Evolutionary conservation across 768 basidiomycete genomes (phyloP), one percentile per base, ranked within the genome.

Genomic region (Leucosporidium creatinivorum): DNA sequence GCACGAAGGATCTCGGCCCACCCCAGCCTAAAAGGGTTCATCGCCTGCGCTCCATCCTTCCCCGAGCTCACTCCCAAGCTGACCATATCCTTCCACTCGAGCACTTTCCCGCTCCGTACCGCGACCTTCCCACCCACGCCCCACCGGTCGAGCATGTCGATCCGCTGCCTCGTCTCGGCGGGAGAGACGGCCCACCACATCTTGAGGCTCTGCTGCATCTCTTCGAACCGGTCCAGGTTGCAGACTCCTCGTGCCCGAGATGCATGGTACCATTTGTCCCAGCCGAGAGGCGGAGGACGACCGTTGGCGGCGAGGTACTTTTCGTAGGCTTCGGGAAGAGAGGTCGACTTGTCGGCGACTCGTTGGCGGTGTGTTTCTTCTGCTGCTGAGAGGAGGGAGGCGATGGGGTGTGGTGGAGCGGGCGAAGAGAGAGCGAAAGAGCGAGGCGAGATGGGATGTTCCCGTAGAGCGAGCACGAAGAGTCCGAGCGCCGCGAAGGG

Each of bases 121-220:
- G 31, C 21, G 4, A 66, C 55, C 60, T 61, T 21, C 19, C 55
- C 51, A 0, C 39, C 39, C 39, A 64, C 7, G 19, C 23, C 57
- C 8, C 17, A 44, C 57, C 25, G 17, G 5, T 26, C 64, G 0
- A 48, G 6, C 58, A 28, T 7, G 21, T 59, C 58, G 23, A 47
- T 44, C 13, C n/a, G n/a, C 64, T 39, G 13, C 6, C 60, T 7
- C 65, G 28, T 51, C 65, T 66, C 65, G 13, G 4, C 31, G 31
- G 23, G 23, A 18, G 26, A 15, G 55, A 66, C 19, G 0, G 30
- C 65, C 65, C 65, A 66, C 60, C 59, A 66, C 31, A 39, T n/a
- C 13, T 31, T 12, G 39, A 66, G 28, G 15, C 30, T 23, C 21
- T 33, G 17, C 48, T 58, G 36, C 60, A 66, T 31, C 65, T 57